Conservation (phyloP, 2,329 filamentous ascomycete species). For the Trichoderma hamatum region DNA sequence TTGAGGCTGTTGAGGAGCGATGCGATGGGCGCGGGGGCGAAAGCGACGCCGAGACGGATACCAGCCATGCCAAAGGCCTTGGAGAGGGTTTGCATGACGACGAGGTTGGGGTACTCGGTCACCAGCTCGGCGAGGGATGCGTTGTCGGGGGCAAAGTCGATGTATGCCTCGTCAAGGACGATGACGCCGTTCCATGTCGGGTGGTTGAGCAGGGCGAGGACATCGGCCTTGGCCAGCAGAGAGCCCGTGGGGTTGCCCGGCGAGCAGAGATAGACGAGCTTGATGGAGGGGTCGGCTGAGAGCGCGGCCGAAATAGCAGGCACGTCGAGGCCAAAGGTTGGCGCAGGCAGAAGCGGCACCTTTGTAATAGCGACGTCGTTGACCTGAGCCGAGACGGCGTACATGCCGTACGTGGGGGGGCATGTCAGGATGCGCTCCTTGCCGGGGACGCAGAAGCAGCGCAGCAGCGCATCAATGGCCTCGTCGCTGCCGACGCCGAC, state of each 20-base stretch:
- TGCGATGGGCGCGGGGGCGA: conserved; percentile 75
- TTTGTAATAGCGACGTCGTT: conserved; percentile 88
- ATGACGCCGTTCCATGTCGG: conserved; percentile 94
- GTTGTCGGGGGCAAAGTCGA: conserved; percentile 82
- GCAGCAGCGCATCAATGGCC: conserved; percentile 90
- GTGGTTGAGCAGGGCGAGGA: conserved; percentile 76
- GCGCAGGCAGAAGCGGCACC: conserved; percentile 75
- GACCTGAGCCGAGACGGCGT: conserved; percentile 88
- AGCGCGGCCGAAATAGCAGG: conserved; percentile 68
- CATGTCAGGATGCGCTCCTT: conserved; percentile 91
- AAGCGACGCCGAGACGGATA: conserved; percentile 86
- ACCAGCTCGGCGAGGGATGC: conserved; percentile 91
- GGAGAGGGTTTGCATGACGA: conserved; percentile 97
- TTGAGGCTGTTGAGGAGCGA: conserved; percentile 86
- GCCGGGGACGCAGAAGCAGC: conserved; percentile 88
- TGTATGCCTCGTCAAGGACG: conserved; percentile 90
- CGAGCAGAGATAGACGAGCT: conserved; percentile 89
- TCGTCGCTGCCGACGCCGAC: conserved; percentile 96
- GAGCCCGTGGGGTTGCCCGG: conserved; percentile 92
- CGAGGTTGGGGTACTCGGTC: conserved; percentile 87
- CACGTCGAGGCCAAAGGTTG: conserved; percentile 74
- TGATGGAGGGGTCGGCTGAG: conserved; percentile 65
- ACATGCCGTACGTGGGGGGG: conserved; percentile 98
- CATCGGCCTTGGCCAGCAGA: conserved; percentile 73
- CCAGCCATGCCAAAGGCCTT: conserved; percentile 97